Conservation (phyloP, 2,329 filamentous ascomycete species). For the Pleoardoris graminearum region DNA sequence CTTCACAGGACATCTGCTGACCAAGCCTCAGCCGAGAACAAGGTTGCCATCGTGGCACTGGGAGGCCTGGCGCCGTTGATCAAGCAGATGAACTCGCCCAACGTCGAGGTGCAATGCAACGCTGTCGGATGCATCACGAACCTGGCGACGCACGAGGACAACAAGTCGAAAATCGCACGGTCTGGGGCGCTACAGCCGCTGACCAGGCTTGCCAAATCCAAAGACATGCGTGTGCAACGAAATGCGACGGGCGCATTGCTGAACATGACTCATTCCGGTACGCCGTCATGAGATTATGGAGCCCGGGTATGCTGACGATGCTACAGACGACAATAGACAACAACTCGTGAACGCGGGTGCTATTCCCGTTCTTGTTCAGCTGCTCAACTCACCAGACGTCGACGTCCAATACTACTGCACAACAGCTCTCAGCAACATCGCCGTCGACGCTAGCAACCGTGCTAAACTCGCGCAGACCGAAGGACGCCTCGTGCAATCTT, state of each 20-base stretch:
- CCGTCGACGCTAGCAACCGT: slow-evolving; percentile 87
- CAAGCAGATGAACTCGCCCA: slow-evolving; percentile 95
- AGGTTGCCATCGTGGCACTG: slow-evolving; percentile 91
- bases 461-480: slow-evolving; percentile 90
- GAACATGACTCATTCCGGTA: slow-evolving; percentile 99
- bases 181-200: slow-evolving; percentile 90
- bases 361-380: slow-evolving; percentile 95
- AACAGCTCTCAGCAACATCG: slow-evolving; percentile 96
- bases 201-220: slow-evolving; percentile 90
- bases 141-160: slow-evolving; percentile 95
- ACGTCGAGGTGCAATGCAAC: slow-evolving; percentile 99
- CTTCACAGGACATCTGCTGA: slow-evolving; percentile 32
- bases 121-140: slow-evolving; percentile 99
- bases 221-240: slow-evolving; percentile 97
- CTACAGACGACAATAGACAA: slow-evolving; percentile 89
- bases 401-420: slow-evolving; percentile 99
- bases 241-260: slow-evolving; percentile 95
- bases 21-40: slow-evolving; percentile 82
- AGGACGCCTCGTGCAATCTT: slow-evolving; percentile 84
- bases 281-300: slow-evolving; percentile 24
- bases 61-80: slow-evolving; percentile 90
- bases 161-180: slow-evolving; percentile 97
- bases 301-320: slow-evolving; percentile 23
- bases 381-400: slow-evolving; percentile 89
- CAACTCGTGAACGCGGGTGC: slow-evolving; percentile 96